Base-by-base conservation (phyloP, 2,329 filamentous ascomycete species). In the Colletotrichum tropicicola region DNA sequence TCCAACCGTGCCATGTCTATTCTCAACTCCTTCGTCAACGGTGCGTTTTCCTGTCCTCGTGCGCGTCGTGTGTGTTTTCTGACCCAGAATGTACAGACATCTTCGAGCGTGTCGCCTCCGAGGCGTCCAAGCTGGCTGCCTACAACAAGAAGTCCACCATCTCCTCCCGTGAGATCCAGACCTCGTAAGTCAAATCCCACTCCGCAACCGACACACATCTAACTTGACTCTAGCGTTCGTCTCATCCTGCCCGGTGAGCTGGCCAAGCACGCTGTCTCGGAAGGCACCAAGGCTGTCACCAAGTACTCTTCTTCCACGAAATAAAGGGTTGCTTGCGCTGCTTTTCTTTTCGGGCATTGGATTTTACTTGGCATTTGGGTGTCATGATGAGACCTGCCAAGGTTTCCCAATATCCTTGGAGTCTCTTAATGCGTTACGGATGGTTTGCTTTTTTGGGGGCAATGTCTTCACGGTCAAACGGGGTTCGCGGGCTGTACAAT, bases 91-190 rank as follows among this genome's bases (percentile, higher is more conserved):
- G 3, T 27, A n/a, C 68, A 96, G 94, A 99, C 78, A 99, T 99
- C 81, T 99, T 99, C 82, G 96, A 99, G 91, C 94, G 96, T 75
- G 95, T 99, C 74, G 96, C 96, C 71, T 98, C 96, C 65, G 96
- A 99, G 85, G 96, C 96, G 55, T 97, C 93, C 80, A 99, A 99
- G 91, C 91, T 99, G 68, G 96, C 96, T 73, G 96, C 96, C 70
- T 99, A 99, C 89, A 99, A 99, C 92, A 99, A 98, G 92, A 99
- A 99, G 89, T 98, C 95, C 54, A 99, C 96, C 80, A 99, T 99
- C 85, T 98, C 95, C 58, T 98, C 96, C 73, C 92, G 96, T 78
- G 96, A 99, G 86, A 99, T 99, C 79, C 96, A 99, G 89, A 99
- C 96, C 74, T 98, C 96, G 82, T 90, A 82, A 71, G 87, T 83